Percentiles rank a stretch among this genome's conserved stretches.
Evolutionary conservation across 257 asterid genomes (phyloP).

Genomic region (Ophiorrhiza pumila): DNA sequence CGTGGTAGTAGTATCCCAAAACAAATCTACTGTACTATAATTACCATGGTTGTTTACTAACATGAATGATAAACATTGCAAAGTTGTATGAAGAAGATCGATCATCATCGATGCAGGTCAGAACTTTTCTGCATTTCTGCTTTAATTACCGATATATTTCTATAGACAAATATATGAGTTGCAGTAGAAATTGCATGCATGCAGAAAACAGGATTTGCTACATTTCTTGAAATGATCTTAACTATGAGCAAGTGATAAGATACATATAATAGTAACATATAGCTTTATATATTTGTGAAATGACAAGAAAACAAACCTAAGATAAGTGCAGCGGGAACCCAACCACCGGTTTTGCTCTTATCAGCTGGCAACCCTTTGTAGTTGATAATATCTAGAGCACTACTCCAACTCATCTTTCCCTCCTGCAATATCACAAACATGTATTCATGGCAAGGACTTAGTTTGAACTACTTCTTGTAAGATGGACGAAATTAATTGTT

Average conservation of each 20-base stretch:
- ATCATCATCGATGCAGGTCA: too few relatives aligned
- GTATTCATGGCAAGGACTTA: background rate
- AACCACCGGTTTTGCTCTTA: constrained; percentile 76
- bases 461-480: too few relatives aligned
- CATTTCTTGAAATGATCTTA: too few relatives aligned
- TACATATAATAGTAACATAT: too few relatives aligned
- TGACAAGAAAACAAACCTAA: constrained; percentile 46
- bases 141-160: background rate
- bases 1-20: background rate
- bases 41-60: too few relatives aligned
- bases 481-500: too few relatives aligned
- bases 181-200: constrained; percentile 6
- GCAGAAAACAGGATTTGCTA: constrained; percentile 4
- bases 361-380: constrained; percentile 80
- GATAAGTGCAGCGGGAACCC: constrained; percentile 90
- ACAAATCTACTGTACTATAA: background rate
- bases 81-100: background rate
- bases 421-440: constrained; percentile 33
- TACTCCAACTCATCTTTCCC: constrained; percentile 42
- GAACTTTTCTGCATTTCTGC: background rate
- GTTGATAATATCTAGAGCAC: constrained; percentile 70
- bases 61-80: background rate
- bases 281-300: too few relatives aligned
- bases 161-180: background rate
- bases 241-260: too few relatives aligned